phyloP scores from a whole-genome alignment of 441 rosid genomes.

The Macaranga tanarius region DNA sequence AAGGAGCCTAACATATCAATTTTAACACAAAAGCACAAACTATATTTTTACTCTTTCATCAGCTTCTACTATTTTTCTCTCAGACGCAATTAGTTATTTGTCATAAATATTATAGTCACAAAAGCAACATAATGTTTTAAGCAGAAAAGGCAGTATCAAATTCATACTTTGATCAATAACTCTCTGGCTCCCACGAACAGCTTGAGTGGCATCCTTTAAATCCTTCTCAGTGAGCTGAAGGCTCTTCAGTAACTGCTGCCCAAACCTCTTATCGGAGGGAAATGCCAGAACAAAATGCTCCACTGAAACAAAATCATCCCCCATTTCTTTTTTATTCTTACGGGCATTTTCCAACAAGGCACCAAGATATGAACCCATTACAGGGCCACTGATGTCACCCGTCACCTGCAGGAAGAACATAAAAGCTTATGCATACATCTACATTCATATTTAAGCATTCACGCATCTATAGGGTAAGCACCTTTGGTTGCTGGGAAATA shows the following conservation, averaged over 20 bases:
- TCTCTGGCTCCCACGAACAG: constrained; percentile 79
- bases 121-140: neutral
- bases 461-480: constrained; percentile 16
- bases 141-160: neutral
- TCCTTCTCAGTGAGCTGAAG: constrained; percentile 60
- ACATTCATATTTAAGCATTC: neutral
- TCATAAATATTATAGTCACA: neutral
- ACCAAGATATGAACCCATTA: constrained; percentile 55
- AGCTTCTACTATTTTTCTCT: neutral
- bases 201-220: constrained; percentile 64
- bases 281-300: constrained; percentile 74
- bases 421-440: neutral
- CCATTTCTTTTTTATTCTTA: constrained; percentile 69
- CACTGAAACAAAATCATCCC: constrained; percentile 73
- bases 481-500: constrained; percentile 79
- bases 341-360: constrained; percentile 56
- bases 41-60: neutral
- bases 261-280: constrained; percentile 69
- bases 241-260: constrained; percentile 56
- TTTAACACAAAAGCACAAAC: neutral
- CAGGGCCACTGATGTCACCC: constrained; percentile 68
- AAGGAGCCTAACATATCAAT: neutral
- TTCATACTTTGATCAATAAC: constrained; percentile 84
- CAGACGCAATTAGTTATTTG: neutral
- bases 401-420: constrained; percentile 42